Conservation (phyloP, 768 basidiomycete genomes). For the Rhizopogon roseolus region DNA sequence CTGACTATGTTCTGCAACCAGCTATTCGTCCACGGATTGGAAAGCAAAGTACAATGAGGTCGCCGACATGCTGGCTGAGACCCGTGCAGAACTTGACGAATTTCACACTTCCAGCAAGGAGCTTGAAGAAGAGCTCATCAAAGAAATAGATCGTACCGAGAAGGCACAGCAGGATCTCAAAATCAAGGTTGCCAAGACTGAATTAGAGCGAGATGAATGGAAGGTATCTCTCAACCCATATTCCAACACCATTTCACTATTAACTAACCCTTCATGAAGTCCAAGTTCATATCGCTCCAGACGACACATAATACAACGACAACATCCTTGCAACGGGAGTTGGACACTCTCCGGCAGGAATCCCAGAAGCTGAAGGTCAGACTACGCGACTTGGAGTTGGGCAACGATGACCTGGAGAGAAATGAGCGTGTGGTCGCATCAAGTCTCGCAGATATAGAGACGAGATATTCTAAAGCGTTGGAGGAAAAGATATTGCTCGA, state of each 20-base stretch:
- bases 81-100: conserved; percentile 80
- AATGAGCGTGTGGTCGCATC: conserved; percentile 88
- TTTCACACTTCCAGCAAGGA: conserved; percentile 87
- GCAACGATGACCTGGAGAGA: conserved; percentile 95
- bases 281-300: conserved; percentile 84
- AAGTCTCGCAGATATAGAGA: conserved; percentile 78
- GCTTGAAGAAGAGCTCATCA: conserved; percentile 89
- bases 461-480: conserved; percentile 82
- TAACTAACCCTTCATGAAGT: conserved; percentile 32
- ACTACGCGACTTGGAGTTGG: conserved; percentile 89
- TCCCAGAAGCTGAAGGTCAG: conserved; percentile 68
- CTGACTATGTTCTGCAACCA: conserved; percentile 24
- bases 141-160: conserved; percentile 84
- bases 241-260: not conserved
- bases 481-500: conserved; percentile 98
- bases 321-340: conserved; percentile 86
- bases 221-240: conserved; percentile 53
- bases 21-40: conserved; percentile 67
- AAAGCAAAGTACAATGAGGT: conserved; percentile 77
- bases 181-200: conserved; percentile 64
- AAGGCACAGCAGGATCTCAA: conserved; percentile 77
- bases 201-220: conserved; percentile 85
- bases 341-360: conserved; percentile 76
- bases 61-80: conserved; percentile 79
- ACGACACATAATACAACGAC: conserved; percentile 88